Evolutionary conservation across 2,329 filamentous ascomycete genomes (phyloP).

Genomic region (Claviceps sp.): DNA sequence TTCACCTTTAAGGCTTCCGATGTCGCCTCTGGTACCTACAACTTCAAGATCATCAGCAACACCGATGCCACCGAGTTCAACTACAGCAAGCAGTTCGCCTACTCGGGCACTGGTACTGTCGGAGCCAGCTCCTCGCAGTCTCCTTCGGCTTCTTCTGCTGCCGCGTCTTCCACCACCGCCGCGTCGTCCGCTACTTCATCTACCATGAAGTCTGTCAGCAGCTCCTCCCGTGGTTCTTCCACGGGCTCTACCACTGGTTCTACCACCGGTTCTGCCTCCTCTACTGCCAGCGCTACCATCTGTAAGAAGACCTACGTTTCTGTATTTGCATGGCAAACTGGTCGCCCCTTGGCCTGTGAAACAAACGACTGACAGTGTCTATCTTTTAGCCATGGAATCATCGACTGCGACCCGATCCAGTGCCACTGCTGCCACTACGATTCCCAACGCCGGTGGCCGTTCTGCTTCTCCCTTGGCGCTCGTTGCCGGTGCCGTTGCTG

Average conservation of each 20-base stretch:
- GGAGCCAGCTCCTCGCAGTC: conserved; percentile 1
- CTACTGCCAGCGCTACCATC: conserved; percentile 7
- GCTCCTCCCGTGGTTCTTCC: neutral
- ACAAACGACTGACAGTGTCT: too few species aligned
- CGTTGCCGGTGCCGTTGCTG: conserved; percentile 20
- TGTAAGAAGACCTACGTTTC: neutral
- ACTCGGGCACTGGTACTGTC: conserved; percentile 12
- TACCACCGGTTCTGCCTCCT: neutral
- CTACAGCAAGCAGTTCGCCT: conserved; percentile 20
- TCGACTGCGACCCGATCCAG: conserved; percentile 2
- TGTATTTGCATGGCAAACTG: too few species aligned
- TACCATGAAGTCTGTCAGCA: conserved; percentile 2
- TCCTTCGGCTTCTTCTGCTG: conserved; percentile 4
- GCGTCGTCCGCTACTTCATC: conserved; percentile 4
- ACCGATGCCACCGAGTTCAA: conserved; percentile 13
- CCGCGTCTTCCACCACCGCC: neutral
- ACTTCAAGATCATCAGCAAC: conserved; percentile 21
- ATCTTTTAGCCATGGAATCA: neutral
- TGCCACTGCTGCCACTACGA: conserved; percentile 9
- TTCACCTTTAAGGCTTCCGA: conserved; percentile 16
- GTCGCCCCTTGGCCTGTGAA: too few species aligned
- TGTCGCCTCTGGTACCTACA: conserved; percentile 19
- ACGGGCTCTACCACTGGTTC: conserved; percentile 3
- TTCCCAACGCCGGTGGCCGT: conserved; percentile 18
- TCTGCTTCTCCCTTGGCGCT: conserved; percentile 19